Evolutionary conservation across 352 stramenopile genomes (phyloP).

Genomic region (Globisporangium viniferum): DNA sequence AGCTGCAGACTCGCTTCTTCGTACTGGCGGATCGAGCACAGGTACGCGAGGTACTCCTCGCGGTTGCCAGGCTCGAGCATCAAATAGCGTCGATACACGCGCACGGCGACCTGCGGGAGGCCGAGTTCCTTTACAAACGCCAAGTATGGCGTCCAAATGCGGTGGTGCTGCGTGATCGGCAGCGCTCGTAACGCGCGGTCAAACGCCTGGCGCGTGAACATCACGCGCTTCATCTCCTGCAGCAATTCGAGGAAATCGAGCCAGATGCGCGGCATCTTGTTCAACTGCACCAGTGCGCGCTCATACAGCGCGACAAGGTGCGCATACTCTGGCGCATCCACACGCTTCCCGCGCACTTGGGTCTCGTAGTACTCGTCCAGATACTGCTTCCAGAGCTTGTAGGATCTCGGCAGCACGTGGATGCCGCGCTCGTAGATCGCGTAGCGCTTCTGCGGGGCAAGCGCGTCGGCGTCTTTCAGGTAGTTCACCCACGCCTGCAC

Average conservation of each 20-base stretch:
- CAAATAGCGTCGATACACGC: conserved; percentile 86
- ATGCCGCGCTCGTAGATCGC: conserved; percentile 88
- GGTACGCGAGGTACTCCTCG: conserved; percentile 79
- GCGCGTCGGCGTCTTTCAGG: conserved; percentile 25
- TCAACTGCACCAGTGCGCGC: conserved; percentile 87
- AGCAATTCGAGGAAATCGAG: conserved; percentile 86
- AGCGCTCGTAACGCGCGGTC: conserved; percentile 95
- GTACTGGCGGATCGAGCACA: conserved; percentile 67
- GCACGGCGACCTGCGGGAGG: conserved; percentile 76
- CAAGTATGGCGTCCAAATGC: conserved; percentile 94
- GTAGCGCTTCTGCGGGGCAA: conserved; percentile 26
- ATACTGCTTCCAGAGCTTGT: conserved; percentile 95
- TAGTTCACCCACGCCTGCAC: conserved; percentile 84
- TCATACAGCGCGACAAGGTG: conserved; percentile 75
- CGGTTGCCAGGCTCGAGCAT: conserved; percentile 75
- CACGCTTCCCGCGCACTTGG: conserved; percentile 58
- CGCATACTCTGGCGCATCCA: conserved; percentile 44
- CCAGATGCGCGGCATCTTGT: conserved; percentile 98
- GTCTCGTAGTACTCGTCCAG: conserved; percentile 67
- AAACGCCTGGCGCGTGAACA: conserved; percentile 84
- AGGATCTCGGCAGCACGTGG: conserved; percentile 84
- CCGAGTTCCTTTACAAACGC: conserved; percentile 82
- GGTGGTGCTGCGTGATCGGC: conserved; percentile 97
- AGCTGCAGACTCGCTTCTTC: conserved; percentile 84
- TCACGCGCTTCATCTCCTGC: conserved; percentile 73